These are phyloP conservation scores for Gardenia jasminoides DNA, from an alignment of 257 asterid species.

Conservation along the genomic window DNA sequence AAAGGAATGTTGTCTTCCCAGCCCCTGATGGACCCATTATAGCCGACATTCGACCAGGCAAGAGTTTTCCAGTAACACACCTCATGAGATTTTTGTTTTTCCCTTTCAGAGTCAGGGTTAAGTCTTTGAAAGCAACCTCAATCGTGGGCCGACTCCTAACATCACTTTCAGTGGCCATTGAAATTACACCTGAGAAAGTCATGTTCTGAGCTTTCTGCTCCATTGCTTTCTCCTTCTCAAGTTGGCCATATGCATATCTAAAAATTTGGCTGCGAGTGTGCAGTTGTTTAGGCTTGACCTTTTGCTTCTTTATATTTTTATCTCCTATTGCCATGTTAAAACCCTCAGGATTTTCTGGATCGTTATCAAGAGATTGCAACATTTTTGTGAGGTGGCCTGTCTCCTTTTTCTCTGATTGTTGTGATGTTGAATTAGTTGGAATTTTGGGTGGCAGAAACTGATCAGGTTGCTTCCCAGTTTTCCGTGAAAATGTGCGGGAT, in stretches of 20 bases:
- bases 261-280: constrained; percentile 90
- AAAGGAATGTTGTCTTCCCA: constrained; percentile 92
- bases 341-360: constrained; percentile 55
- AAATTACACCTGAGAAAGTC: constrained; percentile 85
- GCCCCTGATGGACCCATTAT: constrained; percentile 99
- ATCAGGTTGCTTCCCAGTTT: constrained; percentile 34
- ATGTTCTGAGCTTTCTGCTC: constrained; percentile 69
- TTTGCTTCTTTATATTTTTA: constrained; percentile 67
- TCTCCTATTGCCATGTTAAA: constrained; percentile 69
- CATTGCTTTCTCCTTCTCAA: constrained; percentile 95
- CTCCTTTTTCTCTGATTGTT: constrained; percentile 45
- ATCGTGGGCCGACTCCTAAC: constrained; percentile 64
- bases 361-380: constrained; percentile 58
- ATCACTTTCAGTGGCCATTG: constrained; percentile 81
- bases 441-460: constrained; percentile 20
- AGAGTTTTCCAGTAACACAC: constrained; percentile 71
- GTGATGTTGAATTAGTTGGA: constrained; percentile 31
- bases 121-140: constrained; percentile 85
- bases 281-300: constrained; percentile 51
- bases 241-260: constrained; percentile 89
- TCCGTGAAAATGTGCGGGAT: constrained; percentile 72
- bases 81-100: constrained; percentile 87
- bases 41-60: constrained; percentile 85
- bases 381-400: constrained; percentile 60
- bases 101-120: constrained; percentile 69